A percentile compares a stretch with the other conserved stretches of the same genome.
Conservation (phyloP, 2,329 filamentous ascomycete genomes). For the Cercospora brassicicola region DNA sequence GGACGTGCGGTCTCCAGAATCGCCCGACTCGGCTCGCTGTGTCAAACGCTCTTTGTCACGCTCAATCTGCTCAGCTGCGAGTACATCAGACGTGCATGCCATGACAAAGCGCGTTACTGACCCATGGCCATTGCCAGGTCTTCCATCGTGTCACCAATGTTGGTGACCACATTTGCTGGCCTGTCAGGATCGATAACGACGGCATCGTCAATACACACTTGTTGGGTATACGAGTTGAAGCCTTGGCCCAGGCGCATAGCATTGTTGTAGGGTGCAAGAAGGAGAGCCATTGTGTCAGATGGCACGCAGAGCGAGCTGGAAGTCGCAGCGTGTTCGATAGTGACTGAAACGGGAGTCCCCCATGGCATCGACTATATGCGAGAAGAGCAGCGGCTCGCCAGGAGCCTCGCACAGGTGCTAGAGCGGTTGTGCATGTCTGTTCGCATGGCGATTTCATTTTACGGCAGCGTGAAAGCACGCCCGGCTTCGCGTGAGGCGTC, state of each 20-base stretch:
- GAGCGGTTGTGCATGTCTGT: not conserved
- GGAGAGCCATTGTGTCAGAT: not conserved
- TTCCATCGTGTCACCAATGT: not conserved
- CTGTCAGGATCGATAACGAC: not conserved
- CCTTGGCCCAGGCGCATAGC: not conserved
- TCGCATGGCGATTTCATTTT: not conserved
- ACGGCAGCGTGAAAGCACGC: not conserved
- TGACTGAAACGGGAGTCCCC: not conserved
- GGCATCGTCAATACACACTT: not conserved
- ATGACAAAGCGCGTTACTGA: not conserved
- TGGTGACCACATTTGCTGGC: not conserved
- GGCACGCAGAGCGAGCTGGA: too few relatives aligned
- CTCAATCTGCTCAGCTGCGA: not conserved
- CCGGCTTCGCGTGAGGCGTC: too few relatives aligned
- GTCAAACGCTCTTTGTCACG: not conserved
- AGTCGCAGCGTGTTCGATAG: not conserved
- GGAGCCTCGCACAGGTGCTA: not conserved
- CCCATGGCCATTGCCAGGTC: not conserved
- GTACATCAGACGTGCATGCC: not conserved
- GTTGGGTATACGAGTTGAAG: not conserved
- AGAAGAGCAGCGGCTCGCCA: too few relatives aligned
- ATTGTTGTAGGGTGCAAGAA: not conserved
- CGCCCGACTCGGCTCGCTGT: not conserved
- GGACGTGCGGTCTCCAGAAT: not conserved
- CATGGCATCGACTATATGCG: not conserved